These are phyloP conservation scores for Eremochloa ophiuroides DNA, from an alignment of 176 grass and related monocot species.

Conservation along the genomic window DNA sequence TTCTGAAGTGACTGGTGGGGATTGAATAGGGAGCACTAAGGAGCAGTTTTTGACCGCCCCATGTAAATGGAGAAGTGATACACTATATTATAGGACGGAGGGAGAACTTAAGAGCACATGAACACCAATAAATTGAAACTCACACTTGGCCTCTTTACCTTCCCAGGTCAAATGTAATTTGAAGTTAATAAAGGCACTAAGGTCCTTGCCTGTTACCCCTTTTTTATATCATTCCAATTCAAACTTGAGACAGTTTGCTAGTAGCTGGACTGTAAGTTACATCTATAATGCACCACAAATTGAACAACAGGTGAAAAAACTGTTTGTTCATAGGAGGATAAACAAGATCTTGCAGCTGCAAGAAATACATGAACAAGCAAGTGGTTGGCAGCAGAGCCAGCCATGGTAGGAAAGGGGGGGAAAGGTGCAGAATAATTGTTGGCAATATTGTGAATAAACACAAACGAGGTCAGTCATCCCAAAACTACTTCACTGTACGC, in stretches of 20 bases:
- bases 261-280: not conserved
- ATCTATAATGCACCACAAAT: not conserved
- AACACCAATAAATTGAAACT: not conserved
- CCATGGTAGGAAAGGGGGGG: not conserved
- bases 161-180: not conserved
- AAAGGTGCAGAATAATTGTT: not conserved
- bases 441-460: not conserved
- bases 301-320: not conserved
- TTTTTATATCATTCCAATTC: not conserved
- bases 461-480: not conserved
- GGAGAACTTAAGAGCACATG: not conserved
- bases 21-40: not conserved
- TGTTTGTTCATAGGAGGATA: not conserved
- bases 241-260: not conserved
- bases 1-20: not conserved
- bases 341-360: not conserved
- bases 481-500: not conserved
- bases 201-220: not conserved
- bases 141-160: not conserved
- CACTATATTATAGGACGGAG: not conserved
- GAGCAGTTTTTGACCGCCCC: not conserved
- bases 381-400: conserved; percentile 5
- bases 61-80: not conserved
- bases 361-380: not conserved
- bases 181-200: not conserved